Conservation (phyloP, 768 basidiomycete species). For the Kwoniella bestiolae region DNA sequence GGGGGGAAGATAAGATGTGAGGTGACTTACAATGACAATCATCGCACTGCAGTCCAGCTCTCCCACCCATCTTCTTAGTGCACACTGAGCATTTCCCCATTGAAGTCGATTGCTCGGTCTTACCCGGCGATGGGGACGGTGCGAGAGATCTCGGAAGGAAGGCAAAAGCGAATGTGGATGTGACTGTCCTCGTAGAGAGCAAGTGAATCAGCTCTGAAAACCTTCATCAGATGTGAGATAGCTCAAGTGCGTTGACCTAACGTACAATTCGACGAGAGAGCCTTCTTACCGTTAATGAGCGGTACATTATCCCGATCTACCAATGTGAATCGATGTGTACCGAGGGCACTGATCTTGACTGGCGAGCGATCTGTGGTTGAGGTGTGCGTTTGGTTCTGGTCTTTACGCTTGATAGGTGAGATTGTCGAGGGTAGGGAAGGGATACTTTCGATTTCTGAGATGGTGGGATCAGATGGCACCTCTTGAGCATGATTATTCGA, state of each 20-base stretch:
- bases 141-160: slow-evolving; percentile 41
- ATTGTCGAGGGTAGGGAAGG: slow-evolving; percentile 13
- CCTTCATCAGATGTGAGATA: too few relatives aligned
- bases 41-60: slow-evolving; percentile 53
- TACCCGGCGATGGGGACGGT: background rate
- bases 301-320: slow-evolving; percentile 39
- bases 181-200: slow-evolving; percentile 26
- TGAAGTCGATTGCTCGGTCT: background rate
- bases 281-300: slow-evolving; percentile 43
- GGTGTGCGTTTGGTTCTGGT: slow-evolving; percentile 11
- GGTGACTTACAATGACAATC: slow-evolving; percentile 51
- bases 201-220: background rate
- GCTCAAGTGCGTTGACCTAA: background rate
- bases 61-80: slow-evolving; percentile 42
- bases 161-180: slow-evolving; percentile 43
- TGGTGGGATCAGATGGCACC: background rate
- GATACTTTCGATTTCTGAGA: slow-evolving; percentile 20
- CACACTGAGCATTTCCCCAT: slow-evolving; percentile 46
- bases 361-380: background rate
- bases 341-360: slow-evolving; percentile 11
- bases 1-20: too few relatives aligned
- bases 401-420: slow-evolving; percentile 23
- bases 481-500: background rate
- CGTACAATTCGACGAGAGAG: slow-evolving; percentile 45
- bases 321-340: slow-evolving; percentile 51